Base-by-base conservation (phyloP, 768 basidiomycete species). In the Hydnomerulius pinastri region DNA sequence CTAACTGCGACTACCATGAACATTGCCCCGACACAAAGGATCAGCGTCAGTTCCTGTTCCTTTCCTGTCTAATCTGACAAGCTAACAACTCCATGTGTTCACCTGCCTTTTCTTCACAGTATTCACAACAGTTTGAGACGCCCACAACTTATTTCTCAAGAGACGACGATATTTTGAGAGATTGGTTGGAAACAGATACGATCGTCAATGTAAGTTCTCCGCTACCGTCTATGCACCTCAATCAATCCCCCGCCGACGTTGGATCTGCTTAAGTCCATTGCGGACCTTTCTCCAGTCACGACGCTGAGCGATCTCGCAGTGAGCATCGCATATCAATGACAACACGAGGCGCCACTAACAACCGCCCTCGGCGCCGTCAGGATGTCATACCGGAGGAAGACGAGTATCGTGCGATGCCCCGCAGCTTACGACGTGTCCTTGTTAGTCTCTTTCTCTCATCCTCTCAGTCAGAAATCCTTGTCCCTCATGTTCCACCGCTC, bases 351-450 rank as follows among this genome's bases (percentile, higher is more conserved):
- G 2, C 33, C 50, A 50, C 66, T 64, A 39, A 70, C 60, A 23
- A 40, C 54, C 47, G 40, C 53, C n/a, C n/a, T n/a, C 51, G 33
- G 25, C 56, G 44, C 35, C 52, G 35, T 17, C 61, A 70, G 68
- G 61, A 66, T 46, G 51, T 54, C 54, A 59, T 62, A 27, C 62
- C 62, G 15, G 66, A 66, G 43, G 51, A 66, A 20, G 67, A 65
- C 48, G 56, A 60, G 35, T 67, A 67, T 23, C 48, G 21, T 15
- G 37, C 56, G 17, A 70, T 68, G 67, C 68, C 68, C 0, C 54
- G 55, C 40, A 64, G 56, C 45, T 57, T 68, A 43, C 61, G 64
- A 38, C 55, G 64, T 24, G 58, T 68, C 51, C 50, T 68, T 45
- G 67, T 68, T 30, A 41, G 66, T 64, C 38, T 23, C 32, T 24